phyloP scores from a whole-genome alignment of 2,329 filamentous ascomycete genomes.

The Rutstroemia sydowiana region DNA sequence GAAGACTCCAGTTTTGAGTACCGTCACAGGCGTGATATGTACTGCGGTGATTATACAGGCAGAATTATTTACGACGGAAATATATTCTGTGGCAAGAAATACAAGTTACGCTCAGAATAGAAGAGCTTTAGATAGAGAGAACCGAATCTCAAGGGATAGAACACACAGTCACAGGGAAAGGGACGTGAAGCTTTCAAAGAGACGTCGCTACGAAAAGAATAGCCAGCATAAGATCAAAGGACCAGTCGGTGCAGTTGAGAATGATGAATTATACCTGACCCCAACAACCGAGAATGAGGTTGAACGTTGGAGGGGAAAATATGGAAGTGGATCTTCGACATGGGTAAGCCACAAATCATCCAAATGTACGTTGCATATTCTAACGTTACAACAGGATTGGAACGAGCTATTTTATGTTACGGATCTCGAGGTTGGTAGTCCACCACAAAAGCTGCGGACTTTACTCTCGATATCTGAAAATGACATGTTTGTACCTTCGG shows the following conservation, averaged over 20 bases:
- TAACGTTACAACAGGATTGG: constrained; percentile 6
- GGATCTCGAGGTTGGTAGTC: constrained; percentile 10
- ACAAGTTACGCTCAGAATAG: background rate
- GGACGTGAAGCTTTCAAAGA: background rate
- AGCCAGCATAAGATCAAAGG: background rate
- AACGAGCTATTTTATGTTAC: constrained; percentile 9
- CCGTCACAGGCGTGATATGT: background rate
- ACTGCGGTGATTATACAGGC: background rate
- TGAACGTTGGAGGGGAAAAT: background rate
- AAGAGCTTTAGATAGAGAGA: background rate
- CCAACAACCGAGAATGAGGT: background rate
- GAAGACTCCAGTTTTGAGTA: background rate
- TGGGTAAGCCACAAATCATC: background rate
- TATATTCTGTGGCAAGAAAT: constrained; percentile 6
- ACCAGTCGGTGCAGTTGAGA: constrained; percentile 3
- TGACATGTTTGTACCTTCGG: constrained; percentile 4
- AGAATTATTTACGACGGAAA: background rate
- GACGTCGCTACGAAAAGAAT: background rate
- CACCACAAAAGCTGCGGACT: constrained; percentile 5
- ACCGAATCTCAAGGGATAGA: background rate
- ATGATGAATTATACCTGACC: background rate
- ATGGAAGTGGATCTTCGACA: background rate
- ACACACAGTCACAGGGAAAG: constrained; percentile 1
- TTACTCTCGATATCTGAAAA: constrained; percentile 4
- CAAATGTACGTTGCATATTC: background rate